Evolutionary conservation across 768 basidiomycete genomes (phyloP).

Genomic region (Suillus clintonianus): DNA sequence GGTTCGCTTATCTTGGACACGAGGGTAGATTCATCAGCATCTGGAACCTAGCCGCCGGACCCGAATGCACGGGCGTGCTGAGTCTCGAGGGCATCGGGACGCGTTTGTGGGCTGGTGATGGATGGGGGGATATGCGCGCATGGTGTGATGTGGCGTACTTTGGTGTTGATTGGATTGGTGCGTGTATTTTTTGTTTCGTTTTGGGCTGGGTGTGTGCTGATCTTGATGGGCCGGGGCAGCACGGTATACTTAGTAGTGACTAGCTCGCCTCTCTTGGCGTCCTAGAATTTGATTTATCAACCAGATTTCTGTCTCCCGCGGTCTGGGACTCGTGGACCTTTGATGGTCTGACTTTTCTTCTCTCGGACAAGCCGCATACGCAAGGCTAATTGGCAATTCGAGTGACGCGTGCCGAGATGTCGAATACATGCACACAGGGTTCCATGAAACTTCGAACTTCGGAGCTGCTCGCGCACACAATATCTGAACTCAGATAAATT

Average conservation of each 20-base stretch:
- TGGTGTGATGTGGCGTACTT: slow-evolving; percentile 75
- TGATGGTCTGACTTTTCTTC: too few relatives aligned
- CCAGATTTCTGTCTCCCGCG: too few relatives aligned
- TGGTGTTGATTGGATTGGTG: slow-evolving; percentile 87
- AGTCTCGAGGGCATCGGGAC: slow-evolving; percentile 83
- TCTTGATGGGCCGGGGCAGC: too few relatives aligned
- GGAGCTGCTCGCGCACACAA: background rate
- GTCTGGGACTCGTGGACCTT: too few relatives aligned
- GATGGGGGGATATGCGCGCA: slow-evolving; percentile 82
- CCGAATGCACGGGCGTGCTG: slow-evolving; percentile 74
- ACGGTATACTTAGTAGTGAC: too few relatives aligned
- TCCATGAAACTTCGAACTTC: background rate
- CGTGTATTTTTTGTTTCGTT: too few relatives aligned
- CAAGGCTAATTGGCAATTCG: background rate
- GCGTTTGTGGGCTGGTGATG: slow-evolving; percentile 85
- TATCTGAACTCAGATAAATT: background rate
- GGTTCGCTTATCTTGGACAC: slow-evolving; percentile 81
- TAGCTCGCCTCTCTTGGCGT: too few relatives aligned
- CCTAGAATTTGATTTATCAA: too few relatives aligned
- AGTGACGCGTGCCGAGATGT: background rate
- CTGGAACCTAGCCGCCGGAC: slow-evolving; percentile 65
- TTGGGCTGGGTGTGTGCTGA: too few relatives aligned
- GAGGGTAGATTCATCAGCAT: slow-evolving; percentile 88
- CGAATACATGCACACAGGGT: too few relatives aligned
- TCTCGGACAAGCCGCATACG: too few relatives aligned